phyloP scores from a whole-genome alignment of 2,329 filamentous ascomycete species.

The Ilyonectria robusta region DNA sequence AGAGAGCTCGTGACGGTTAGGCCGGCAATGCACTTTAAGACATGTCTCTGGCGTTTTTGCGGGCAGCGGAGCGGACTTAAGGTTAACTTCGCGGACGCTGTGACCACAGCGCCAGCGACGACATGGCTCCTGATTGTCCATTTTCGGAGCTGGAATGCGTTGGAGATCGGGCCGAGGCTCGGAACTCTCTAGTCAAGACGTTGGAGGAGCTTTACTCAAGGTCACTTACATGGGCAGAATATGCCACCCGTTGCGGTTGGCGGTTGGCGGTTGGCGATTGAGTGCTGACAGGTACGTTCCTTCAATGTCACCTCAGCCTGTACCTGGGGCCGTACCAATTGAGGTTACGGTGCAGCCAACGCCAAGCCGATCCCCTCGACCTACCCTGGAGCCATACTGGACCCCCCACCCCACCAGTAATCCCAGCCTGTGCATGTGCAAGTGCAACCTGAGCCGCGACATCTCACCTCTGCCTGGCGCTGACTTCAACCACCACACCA shows the following conservation, averaged over 20 bases:
- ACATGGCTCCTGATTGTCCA: not conserved
- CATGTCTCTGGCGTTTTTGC: not conserved
- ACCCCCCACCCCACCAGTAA: not conserved
- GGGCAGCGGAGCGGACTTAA: not conserved
- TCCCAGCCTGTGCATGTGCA: not conserved
- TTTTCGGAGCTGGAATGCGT: not conserved
- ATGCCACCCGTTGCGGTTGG: not conserved
- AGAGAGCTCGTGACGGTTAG: not conserved
- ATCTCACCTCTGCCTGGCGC: conserved; percentile 27
- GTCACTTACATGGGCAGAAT: not conserved
- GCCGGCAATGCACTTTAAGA: not conserved
- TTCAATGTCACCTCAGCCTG: not conserved
- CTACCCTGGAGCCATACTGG: not conserved
- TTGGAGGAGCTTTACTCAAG: not conserved
- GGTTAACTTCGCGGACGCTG: not conserved
- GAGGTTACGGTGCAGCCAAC: no score
- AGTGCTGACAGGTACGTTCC: not conserved
- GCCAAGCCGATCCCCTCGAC: not conserved
- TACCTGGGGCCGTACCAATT: not conserved
- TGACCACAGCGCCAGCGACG: not conserved
- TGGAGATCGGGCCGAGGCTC: not conserved
- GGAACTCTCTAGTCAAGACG: not conserved
- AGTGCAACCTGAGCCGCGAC: not conserved
- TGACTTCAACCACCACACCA: conserved; percentile 5
- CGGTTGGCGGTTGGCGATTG: not conserved